Evolutionary conservation across 805 yeast species (phyloP), one percentile per base, ranked within the genome.

Genomic region (Candida sphagnicola): DNA sequence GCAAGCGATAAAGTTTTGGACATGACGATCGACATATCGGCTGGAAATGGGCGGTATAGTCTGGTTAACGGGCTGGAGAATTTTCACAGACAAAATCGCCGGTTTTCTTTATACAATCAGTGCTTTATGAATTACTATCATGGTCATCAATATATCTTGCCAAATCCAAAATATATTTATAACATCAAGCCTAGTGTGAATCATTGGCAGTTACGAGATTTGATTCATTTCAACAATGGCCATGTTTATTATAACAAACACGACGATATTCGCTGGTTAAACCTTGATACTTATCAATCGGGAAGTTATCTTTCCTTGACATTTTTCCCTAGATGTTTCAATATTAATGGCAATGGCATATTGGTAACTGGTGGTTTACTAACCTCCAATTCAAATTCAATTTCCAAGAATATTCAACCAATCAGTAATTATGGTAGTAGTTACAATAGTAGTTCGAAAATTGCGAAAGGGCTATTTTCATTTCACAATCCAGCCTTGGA

Each of bases 181-280:
- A 52, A 50, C 30, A 50, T 65, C 19, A 54, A 56, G 17, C 51
- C 67, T 4, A 51, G 59, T 12, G 62, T 59, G 31, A 68, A 69
- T 37, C 80, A 87, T 63, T 88, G 95, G 95, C 96, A 87, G 57
- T 67, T 88, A 23, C 69, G 95, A 26, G 91, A 88, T 53, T 69
- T 88, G 51, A 65, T 88, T 4, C 75, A 79, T 46, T 72, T 75
- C 12, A 81, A 39, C 44, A 50, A 34, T 41, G 56, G 39, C 58
- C 70, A 44, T 54, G 63, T 85, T 6, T 70, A 74, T 40, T 85
- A 80, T 54, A 81, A 89, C 1, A 66, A 65, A 41, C 77, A 78
- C 30, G 78, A 77, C 42, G 54, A 71, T 16, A 70, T 85, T 23
- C 69, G 73, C 44, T 43, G 61, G 15, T 57, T 77, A 8, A 69